Evolutionary conservation across 1,139 yeast species (phyloP).

Genomic region (Candida sojae): DNA sequence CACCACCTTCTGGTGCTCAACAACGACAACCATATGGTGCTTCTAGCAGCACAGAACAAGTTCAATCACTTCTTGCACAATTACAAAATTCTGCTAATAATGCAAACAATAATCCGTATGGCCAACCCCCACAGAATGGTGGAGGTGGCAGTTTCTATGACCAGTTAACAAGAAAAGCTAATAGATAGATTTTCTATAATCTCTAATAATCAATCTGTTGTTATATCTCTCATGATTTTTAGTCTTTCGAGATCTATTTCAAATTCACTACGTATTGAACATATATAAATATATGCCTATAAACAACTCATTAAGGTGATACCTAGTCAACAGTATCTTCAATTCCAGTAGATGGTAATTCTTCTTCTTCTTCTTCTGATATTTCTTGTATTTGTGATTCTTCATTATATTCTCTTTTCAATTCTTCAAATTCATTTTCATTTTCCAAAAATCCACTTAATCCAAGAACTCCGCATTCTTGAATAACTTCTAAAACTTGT

Average conservation of each 20-base stretch:
- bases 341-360: slow-evolving; percentile 14
- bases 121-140: slow-evolving; percentile 13
- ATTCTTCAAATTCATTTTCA: slow-evolving; percentile 67
- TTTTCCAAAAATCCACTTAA: slow-evolving; percentile 77
- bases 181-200: slow-evolving; percentile 15
- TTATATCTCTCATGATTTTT: background rate
- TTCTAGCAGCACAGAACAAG: slow-evolving; percentile 20
- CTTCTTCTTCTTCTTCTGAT: slow-evolving; percentile 8
- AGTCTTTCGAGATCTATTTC: background rate
- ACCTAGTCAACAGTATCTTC: slow-evolving; percentile 29
- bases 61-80: slow-evolving; percentile 30
- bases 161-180: slow-evolving; percentile 38
- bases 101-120: slow-evolving; percentile 6
- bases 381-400: slow-evolving; percentile 18
- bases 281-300: background rate
- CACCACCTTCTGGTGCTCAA: slow-evolving; percentile 6
- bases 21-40: slow-evolving; percentile 9
- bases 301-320: background rate
- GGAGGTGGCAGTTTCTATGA: slow-evolving; percentile 34
- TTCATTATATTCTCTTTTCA: slow-evolving; percentile 50
- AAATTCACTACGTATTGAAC: background rate
- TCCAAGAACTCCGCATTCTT: slow-evolving; percentile 82
- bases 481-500: slow-evolving; percentile 66
- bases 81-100: slow-evolving; percentile 18
- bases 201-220: background rate